Conservation (phyloP, 2,329 filamentous ascomycete genomes). For the Cordyceps tenuipes region DNA sequence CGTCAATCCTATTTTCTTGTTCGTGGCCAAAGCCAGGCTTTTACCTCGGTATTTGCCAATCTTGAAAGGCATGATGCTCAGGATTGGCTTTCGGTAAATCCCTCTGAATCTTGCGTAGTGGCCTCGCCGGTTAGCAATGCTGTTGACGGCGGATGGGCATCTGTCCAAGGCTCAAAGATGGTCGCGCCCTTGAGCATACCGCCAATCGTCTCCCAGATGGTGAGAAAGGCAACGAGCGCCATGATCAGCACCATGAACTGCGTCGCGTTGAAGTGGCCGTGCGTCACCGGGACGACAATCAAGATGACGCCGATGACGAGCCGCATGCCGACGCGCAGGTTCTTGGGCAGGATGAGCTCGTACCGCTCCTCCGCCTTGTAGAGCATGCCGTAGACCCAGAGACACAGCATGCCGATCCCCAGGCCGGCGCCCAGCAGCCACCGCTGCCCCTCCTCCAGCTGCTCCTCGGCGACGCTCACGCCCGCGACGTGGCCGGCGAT, state of each 20-base stretch:
- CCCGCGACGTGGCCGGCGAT: slow-evolving; percentile 39
- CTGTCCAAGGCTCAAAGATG: slow-evolving; percentile 27
- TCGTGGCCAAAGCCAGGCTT: neutral
- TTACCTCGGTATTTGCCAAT: neutral
- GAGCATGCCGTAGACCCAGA: slow-evolving; percentile 34
- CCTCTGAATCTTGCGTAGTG: slow-evolving; percentile 16
- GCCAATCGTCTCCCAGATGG: slow-evolving; percentile 37
- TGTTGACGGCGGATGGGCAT: slow-evolving; percentile 20
- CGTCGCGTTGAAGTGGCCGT: slow-evolving; percentile 22
- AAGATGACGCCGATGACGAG: slow-evolving; percentile 24
- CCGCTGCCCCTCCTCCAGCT: slow-evolving; percentile 34
- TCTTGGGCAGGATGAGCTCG: slow-evolving; percentile 25
- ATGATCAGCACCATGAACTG: slow-evolving; percentile 34
- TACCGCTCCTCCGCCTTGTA: slow-evolving; percentile 31
- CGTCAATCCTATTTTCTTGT: neutral
- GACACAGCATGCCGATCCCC: slow-evolving; percentile 35
- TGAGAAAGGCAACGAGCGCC: slow-evolving; percentile 32
- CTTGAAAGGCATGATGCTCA: no score
- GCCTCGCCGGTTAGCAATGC: neutral
- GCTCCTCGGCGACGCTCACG: slow-evolving; percentile 27
- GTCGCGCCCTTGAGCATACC: slow-evolving; percentile 22
- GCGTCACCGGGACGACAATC: slow-evolving; percentile 29
- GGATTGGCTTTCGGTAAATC: neutral
- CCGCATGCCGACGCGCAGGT: slow-evolving; percentile 27
- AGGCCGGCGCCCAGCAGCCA: slow-evolving; percentile 40